Evolutionary conservation across 2,329 filamentous ascomycete genomes (phyloP).

Genomic region (Arachnopeziza araneosa): DNA sequence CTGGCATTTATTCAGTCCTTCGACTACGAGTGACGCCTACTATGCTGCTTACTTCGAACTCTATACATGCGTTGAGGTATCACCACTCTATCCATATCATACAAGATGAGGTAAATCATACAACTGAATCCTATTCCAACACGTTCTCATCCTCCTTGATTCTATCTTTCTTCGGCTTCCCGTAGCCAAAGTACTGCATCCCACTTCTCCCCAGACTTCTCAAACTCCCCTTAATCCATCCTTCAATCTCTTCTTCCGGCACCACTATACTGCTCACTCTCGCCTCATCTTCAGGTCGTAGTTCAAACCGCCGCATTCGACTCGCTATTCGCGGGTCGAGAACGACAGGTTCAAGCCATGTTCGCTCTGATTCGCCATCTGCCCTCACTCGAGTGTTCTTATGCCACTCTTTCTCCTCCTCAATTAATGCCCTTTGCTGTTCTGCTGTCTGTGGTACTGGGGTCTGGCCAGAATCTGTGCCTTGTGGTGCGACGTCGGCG

Average conservation of each 20-base stretch:
- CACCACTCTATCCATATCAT: background rate
- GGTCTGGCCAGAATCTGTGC: background rate
- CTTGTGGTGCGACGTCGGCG: slow-evolving; percentile 28
- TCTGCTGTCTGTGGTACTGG: slow-evolving; percentile 39
- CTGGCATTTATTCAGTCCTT: slow-evolving; percentile 7
- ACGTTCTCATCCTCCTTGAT: slow-evolving; percentile 11
- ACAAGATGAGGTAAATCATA: slow-evolving; percentile 2
- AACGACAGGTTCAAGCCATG: slow-evolving; percentile 71
- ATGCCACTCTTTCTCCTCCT: slow-evolving; percentile 78
- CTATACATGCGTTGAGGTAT: background rate
- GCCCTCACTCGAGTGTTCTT: slow-evolving; percentile 63
- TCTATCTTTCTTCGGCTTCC: slow-evolving; percentile 16
- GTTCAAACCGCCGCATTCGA: slow-evolving; percentile 75
- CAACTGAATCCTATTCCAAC: slow-evolving; percentile 7
- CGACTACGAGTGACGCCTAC: background rate
- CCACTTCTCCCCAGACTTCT: slow-evolving; percentile 40
- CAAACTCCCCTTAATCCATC: slow-evolving; percentile 58
- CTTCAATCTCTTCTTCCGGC: slow-evolving; percentile 63
- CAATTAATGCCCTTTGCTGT: slow-evolving; percentile 56
- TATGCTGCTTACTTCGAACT: slow-evolving; percentile 1
- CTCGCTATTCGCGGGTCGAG: slow-evolving; percentile 69
- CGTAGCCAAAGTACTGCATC: slow-evolving; percentile 16
- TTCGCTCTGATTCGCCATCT: slow-evolving; percentile 55
- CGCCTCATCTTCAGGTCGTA: slow-evolving; percentile 64
- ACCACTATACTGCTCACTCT: slow-evolving; percentile 57